A percentile compares a stretch with the other conserved stretches of the same genome.
phyloP scores from a whole-genome alignment of 2,329 filamentous ascomycete species.

The Xylaria sp. region DNA sequence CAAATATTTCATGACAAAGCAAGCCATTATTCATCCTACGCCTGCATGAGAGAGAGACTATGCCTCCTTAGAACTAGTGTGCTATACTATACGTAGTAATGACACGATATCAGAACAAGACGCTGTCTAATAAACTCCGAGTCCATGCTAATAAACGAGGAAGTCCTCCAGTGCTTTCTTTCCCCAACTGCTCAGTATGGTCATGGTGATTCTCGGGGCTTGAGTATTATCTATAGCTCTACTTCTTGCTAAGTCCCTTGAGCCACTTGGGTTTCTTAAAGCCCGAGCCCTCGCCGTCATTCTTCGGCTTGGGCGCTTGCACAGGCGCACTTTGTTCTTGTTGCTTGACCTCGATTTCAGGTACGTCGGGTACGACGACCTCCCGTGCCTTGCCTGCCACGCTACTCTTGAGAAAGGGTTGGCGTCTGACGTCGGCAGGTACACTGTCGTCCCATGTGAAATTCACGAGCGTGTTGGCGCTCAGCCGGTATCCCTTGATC shows the following conservation, averaged over 20 bases:
- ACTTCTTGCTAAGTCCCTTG: slow-evolving; percentile 79
- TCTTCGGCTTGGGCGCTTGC: slow-evolving; percentile 36
- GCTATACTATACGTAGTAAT: slow-evolving; percentile 10
- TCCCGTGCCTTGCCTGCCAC: slow-evolving; percentile 66
- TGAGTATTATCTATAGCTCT: slow-evolving; percentile 37
- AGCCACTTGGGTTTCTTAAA: slow-evolving; percentile 75
- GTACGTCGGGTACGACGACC: slow-evolving; percentile 65
- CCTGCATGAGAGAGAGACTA: slow-evolving; percentile 26
- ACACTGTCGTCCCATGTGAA: slow-evolving; percentile 49
- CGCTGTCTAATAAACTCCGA: slow-evolving; percentile 28
- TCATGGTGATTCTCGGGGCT: not conserved
- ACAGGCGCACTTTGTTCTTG: slow-evolving; percentile 20
- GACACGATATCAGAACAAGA: slow-evolving; percentile 11
- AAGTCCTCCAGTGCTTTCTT: not conserved
- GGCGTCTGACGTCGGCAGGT: slow-evolving; percentile 39
- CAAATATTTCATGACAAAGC: slow-evolving; percentile 35
- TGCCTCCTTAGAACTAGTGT: not conserved
- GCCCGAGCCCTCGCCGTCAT: slow-evolving; percentile 40
- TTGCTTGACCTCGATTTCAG: slow-evolving; percentile 50
- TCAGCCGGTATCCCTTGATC: slow-evolving; percentile 78
- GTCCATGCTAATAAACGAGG: slow-evolving; percentile 22
- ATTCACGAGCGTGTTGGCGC: slow-evolving; percentile 77
- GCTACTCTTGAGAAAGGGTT: slow-evolving; percentile 60
- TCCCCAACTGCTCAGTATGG: not conserved
- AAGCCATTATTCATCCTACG: slow-evolving; percentile 23